phyloP scores from a whole-genome alignment of 345 rosid genomes.

The Salix viminalis region DNA sequence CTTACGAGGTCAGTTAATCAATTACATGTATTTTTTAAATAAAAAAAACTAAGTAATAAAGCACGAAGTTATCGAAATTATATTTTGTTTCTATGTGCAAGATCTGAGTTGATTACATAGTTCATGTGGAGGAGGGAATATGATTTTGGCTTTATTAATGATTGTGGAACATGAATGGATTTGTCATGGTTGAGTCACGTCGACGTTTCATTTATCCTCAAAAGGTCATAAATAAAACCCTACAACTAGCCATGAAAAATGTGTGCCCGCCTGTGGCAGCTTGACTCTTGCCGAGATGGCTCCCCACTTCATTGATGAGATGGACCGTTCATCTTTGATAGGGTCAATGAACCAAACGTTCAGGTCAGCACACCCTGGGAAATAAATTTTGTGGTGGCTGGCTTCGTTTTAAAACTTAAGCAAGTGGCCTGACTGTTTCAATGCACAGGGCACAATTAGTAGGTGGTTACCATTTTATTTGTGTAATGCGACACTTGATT shows the following conservation, averaged over 20 bases:
- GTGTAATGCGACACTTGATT: background rate
- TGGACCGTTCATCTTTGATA: background rate
- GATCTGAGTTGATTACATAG: background rate
- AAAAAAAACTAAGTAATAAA: no score
- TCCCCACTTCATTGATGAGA: background rate
- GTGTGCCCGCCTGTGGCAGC: background rate
- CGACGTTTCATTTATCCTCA: conserved; percentile 37
- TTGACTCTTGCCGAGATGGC: conserved; percentile 4
- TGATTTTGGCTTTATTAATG: conserved; percentile 10
- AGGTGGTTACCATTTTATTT: background rate
- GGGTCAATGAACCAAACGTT: background rate
- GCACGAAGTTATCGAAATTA: background rate
- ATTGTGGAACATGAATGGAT: background rate
- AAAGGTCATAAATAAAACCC: background rate
- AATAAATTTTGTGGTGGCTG: background rate
- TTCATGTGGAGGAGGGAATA: background rate
- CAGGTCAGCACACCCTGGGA: background rate
- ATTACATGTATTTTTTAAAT: background rate
- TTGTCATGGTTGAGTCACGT: conserved; percentile 55
- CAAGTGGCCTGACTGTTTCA: background rate
- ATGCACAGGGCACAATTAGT: background rate
- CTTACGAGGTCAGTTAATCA: background rate
- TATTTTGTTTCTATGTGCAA: background rate
- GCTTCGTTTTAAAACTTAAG: background rate
- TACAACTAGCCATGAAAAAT: background rate